These are phyloP conservation scores for Gliomastix tumulicola DNA, from an alignment of 2,329 filamentous ascomycete genomes.

Conservation along the genomic window DNA sequence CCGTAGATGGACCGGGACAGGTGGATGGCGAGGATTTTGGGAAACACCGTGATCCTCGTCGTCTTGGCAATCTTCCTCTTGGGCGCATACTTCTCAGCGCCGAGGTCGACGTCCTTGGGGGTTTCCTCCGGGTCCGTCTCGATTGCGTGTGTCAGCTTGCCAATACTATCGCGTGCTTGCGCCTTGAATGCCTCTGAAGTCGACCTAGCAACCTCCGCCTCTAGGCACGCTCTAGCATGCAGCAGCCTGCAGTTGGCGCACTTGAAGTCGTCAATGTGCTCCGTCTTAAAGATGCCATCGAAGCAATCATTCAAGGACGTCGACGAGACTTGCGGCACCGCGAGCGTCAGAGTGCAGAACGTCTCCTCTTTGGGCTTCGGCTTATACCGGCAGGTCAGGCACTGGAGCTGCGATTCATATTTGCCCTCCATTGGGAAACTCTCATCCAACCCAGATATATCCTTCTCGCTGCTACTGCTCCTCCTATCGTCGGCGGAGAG, in stretches of 20 bases:
- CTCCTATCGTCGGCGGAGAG: slow-evolving; percentile 6
- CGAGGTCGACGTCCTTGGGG: slow-evolving; percentile 66
- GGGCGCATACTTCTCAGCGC: slow-evolving; percentile 64
- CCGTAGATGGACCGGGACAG: slow-evolving; percentile 92
- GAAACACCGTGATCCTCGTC: slow-evolving; percentile 80
- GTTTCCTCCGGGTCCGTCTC: slow-evolving; percentile 74
- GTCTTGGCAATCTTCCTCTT: slow-evolving; percentile 81
- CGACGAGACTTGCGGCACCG: slow-evolving; percentile 76
- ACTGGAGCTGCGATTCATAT: slow-evolving; percentile 93
- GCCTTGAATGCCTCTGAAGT: slow-evolving; percentile 43
- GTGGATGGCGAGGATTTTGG: slow-evolving; percentile 85
- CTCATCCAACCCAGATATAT: slow-evolving; percentile 39
- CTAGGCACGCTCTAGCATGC: slow-evolving; percentile 63
- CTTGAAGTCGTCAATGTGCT: slow-evolving; percentile 94
- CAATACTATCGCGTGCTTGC: slow-evolving; percentile 50
- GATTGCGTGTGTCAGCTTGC: slow-evolving; percentile 62
- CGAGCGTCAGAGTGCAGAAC: slow-evolving; percentile 88
- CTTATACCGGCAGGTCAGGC: slow-evolving; percentile 81
- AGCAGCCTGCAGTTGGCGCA: slow-evolving; percentile 89
- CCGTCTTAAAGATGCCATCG: slow-evolving; percentile 88
- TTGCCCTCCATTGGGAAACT: slow-evolving; percentile 89
- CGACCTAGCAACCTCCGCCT: slow-evolving; percentile 49
- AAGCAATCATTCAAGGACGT: slow-evolving; percentile 84
- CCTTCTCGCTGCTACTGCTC: not conserved
- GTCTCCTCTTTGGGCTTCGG: slow-evolving; percentile 76